phyloP scores from a whole-genome alignment of 768 basidiomycete species.

The Phylloporus sp. region DNA sequence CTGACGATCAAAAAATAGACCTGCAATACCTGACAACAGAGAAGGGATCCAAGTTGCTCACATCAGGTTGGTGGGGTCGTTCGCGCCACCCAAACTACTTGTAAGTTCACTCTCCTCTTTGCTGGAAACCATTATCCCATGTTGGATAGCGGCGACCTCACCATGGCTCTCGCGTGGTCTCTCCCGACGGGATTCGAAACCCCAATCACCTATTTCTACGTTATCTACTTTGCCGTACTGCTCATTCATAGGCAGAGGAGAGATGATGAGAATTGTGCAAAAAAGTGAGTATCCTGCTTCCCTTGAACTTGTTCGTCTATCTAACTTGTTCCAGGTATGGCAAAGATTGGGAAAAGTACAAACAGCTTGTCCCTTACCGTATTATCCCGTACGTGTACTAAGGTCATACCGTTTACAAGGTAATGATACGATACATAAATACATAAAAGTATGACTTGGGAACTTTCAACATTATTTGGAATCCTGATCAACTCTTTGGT shows the following conservation, averaged over 20 bases:
- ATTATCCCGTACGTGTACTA: constrained; percentile 85
- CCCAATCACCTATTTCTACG: constrained; percentile 95
- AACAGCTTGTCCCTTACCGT: constrained; percentile 75
- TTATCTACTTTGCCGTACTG: constrained; percentile 81
- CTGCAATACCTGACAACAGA: constrained; percentile 75
- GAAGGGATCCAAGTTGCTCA: constrained; percentile 85
- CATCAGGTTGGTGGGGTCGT: constrained; percentile 95
- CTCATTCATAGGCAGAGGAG: constrained; percentile 87
- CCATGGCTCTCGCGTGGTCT: constrained; percentile 93
- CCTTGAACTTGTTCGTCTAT: not conserved
- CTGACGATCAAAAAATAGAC: constrained; percentile 43
- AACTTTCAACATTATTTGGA: not conserved
- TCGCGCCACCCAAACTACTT: constrained; percentile 93
- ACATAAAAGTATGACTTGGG: not conserved
- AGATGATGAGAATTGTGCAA: constrained; percentile 88
- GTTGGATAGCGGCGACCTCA: constrained; percentile 63
- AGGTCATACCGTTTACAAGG: not conserved
- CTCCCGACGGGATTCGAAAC: constrained; percentile 89
- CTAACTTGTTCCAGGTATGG: constrained; percentile 62
- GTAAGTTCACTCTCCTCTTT: constrained; percentile 35
- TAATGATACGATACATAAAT: not conserved
- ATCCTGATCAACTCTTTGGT: not conserved
- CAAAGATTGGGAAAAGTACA: constrained; percentile 91
- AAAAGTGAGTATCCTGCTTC: constrained; percentile 60
- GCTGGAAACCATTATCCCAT: not conserved